Conservation (phyloP, 805 yeast genomes). For the Monosporozyma unispora region DNA sequence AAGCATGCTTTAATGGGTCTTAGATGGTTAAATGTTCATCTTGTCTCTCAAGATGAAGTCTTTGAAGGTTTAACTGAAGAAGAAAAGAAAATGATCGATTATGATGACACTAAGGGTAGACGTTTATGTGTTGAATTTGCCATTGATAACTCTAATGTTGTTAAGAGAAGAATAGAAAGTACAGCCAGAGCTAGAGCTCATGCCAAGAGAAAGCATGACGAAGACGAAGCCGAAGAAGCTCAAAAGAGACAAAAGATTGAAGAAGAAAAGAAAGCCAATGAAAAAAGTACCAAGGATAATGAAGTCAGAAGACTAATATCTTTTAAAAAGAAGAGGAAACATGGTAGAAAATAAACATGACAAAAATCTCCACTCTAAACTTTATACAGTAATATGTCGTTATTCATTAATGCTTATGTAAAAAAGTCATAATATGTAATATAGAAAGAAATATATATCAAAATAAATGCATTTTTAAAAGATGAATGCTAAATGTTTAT, state of each 20-base stretch:
- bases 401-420: neutral
- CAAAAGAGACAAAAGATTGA: slow-evolving; percentile 22
- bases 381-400: neutral
- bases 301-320: slow-evolving; percentile 59
- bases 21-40: slow-evolving; percentile 94
- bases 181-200: slow-evolving; percentile 35
- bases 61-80: slow-evolving; percentile 62
- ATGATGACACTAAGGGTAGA: slow-evolving; percentile 54
- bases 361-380: neutral
- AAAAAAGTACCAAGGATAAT: slow-evolving; percentile 37
- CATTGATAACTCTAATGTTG: slow-evolving; percentile 87
- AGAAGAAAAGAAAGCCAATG: slow-evolving; percentile 13
- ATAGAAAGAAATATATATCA: neutral
- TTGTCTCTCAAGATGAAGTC: slow-evolving; percentile 63
- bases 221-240: slow-evolving; percentile 14
- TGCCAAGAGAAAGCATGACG: slow-evolving; percentile 24
- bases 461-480: neutral
- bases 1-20: slow-evolving; percentile 89
- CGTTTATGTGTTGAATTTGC: slow-evolving; percentile 91
- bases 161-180: slow-evolving; percentile 78
- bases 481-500: neutral
- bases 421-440: neutral
- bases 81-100: slow-evolving; percentile 46
- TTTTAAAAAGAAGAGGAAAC: slow-evolving; percentile 55
- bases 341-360: slow-evolving; percentile 31